Conservation (phyloP, 495 filamentous ascomycete species). For the Eremomyces bilateralis region DNA sequence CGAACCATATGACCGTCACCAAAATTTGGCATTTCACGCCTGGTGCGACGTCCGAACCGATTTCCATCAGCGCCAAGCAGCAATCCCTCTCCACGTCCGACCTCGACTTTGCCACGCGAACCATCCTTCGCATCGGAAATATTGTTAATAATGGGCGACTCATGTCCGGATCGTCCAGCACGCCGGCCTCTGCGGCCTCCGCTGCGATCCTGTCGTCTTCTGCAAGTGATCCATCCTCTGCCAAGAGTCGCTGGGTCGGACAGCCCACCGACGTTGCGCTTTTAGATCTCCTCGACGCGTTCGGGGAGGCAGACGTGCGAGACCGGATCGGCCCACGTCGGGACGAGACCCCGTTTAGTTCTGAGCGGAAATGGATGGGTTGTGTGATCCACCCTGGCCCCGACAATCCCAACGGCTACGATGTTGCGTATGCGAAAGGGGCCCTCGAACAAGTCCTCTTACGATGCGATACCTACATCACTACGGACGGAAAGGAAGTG, state of each 20-base stretch:
- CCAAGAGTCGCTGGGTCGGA: constrained; percentile 79
- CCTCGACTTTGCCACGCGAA: constrained; percentile 48
- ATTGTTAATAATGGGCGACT: constrained; percentile 89
- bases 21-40: constrained; percentile 87
- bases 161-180: constrained; percentile 27
- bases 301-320: constrained; percentile 76
- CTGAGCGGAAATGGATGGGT: constrained; percentile 98
- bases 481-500: constrained; percentile 67
- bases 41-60: constrained; percentile 33
- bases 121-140: constrained; percentile 74
- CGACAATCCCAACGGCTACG: constrained; percentile 21
- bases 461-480: constrained; percentile 77
- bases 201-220: constrained; percentile 61
- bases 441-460: constrained; percentile 73
- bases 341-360: constrained; percentile 83
- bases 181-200: constrained; percentile 42
- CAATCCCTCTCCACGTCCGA: constrained; percentile 35
- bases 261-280: constrained; percentile 95
- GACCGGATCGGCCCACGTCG: constrained; percentile 59
- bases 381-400: constrained; percentile 42
- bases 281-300: constrained; percentile 72
- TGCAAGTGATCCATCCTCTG: constrained; percentile 28
- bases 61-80: constrained; percentile 54
- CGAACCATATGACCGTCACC: constrained; percentile 95
- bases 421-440: constrained; percentile 84